A percentile compares a stretch with the other conserved stretches of the same genome.
Evolutionary conservation across 2,329 filamentous ascomycete genomes (phyloP).

Genomic region (Monosporascus sp.): DNA sequence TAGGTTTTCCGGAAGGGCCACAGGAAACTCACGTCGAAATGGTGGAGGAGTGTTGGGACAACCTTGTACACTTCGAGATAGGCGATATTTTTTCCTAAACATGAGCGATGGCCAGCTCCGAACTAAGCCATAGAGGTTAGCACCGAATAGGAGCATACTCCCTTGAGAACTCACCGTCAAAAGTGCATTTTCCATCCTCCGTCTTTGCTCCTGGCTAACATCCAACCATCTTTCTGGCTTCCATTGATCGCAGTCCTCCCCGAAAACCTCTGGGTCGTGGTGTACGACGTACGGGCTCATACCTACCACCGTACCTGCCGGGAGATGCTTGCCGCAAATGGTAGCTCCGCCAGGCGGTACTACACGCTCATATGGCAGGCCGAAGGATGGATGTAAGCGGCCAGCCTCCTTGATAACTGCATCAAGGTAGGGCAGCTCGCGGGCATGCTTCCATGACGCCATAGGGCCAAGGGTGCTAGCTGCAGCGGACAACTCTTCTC

Average conservation of each 20-base stretch:
- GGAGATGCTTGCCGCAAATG: slow-evolving; percentile 44
- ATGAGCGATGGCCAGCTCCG: slow-evolving; percentile 10
- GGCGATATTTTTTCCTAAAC: slow-evolving; percentile 17
- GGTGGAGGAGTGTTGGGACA: slow-evolving; percentile 7
- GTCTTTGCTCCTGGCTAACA: slow-evolving; percentile 1
- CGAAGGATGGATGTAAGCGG: slow-evolving; percentile 56
- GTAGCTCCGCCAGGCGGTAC: slow-evolving; percentile 48
- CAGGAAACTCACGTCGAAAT: slow-evolving; percentile 1
- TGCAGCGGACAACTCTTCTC: slow-evolving; percentile 3
- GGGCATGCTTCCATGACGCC: slow-evolving; percentile 5
- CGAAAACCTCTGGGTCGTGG: slow-evolving; percentile 49
- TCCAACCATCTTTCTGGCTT: slow-evolving; percentile 51
- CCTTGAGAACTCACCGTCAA: background rate
- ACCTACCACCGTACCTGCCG: slow-evolving; percentile 54
- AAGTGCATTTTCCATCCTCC: slow-evolving; percentile 5
- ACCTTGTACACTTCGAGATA: slow-evolving; percentile 17
- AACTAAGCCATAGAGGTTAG: background rate
- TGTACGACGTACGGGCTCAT: slow-evolving; percentile 59
- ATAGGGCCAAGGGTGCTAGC: slow-evolving; percentile 2
- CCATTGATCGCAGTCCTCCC: slow-evolving; percentile 48
- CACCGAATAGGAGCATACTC: background rate
- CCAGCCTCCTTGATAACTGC: slow-evolving; percentile 61
- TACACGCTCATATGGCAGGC: slow-evolving; percentile 54
- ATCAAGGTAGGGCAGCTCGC: slow-evolving; percentile 50
- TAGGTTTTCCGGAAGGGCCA: background rate